Percentiles rank a stretch among this genome's conserved stretches.
Conservation (phyloP, 768 basidiomycete species). For the Clathrus columnatus region DNA sequence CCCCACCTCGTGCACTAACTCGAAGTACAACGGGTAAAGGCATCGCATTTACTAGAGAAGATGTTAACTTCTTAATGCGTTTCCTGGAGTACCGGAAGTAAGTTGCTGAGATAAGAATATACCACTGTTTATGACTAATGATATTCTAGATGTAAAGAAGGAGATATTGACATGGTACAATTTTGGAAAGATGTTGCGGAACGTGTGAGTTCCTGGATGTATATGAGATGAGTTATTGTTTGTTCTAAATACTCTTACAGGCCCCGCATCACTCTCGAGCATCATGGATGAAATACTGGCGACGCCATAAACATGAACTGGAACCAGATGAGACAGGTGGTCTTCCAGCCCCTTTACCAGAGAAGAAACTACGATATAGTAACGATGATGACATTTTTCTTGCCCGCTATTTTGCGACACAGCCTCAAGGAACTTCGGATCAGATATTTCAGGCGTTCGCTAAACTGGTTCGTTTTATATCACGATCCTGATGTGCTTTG, state of each 20-base stretch:
- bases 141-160: constrained; percentile 1
- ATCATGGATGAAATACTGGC: constrained; percentile 93
- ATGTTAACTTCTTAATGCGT: constrained; percentile 65
- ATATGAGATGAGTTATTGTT: constrained; percentile 1
- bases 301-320: constrained; percentile 79
- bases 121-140: background rate
- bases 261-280: constrained; percentile 87
- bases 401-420: constrained; percentile 62
- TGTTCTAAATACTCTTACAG: constrained; percentile 25
- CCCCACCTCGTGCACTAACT: constrained; percentile 70
- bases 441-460: constrained; percentile 79
- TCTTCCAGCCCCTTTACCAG: constrained; percentile 59
- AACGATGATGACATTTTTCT: constrained; percentile 70
- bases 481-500: background rate
- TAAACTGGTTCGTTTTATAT: constrained; percentile 39
- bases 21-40: constrained; percentile 86
- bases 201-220: constrained; percentile 16
- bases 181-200: constrained; percentile 75
- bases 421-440: constrained; percentile 75
- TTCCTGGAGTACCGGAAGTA: constrained; percentile 74
- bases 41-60: constrained; percentile 80
- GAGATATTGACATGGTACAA: constrained; percentile 54
- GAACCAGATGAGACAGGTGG: constrained; percentile 57
- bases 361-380: constrained; percentile 86
- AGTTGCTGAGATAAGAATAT: constrained; percentile 16